Percentiles rank a stretch among this genome's conserved stretches.
These are phyloP conservation scores for Deuterostichococcus epilithicus DNA, from an alignment of 139 green algal species.

Conservation along the genomic window DNA sequence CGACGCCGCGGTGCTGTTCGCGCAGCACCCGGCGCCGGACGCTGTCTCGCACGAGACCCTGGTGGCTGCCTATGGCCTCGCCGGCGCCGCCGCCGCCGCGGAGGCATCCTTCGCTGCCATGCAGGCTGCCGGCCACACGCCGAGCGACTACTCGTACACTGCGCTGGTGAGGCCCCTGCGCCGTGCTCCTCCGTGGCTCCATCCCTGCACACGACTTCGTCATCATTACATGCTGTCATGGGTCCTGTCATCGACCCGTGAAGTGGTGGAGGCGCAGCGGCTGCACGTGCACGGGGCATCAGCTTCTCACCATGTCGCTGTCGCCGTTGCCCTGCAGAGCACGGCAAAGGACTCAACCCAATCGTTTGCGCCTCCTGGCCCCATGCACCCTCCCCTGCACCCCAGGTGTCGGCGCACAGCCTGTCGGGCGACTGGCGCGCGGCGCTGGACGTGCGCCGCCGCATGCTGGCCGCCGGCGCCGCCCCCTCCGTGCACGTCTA, in stretches of 20 bases:
- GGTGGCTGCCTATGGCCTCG: constrained; percentile 71
- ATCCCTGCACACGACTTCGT: constrained; percentile 20
- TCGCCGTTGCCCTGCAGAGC: no score
- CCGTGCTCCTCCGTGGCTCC: constrained; percentile 42
- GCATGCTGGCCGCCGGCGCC: constrained; percentile 31
- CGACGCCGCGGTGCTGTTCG: constrained; percentile 62
- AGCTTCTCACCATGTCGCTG: no score
- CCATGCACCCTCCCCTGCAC: no score
- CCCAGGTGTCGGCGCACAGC: constrained; percentile 14
- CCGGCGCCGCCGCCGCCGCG: constrained; percentile 42
- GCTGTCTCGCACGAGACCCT: constrained; percentile 71
- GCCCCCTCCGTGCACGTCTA: constrained; percentile 67
- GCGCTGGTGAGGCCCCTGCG: constrained; percentile 63
- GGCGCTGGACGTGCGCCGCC: constrained; percentile 45
- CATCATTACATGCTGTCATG: background rate
- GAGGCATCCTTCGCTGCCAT: constrained; percentile 49
- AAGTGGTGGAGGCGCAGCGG: no score
- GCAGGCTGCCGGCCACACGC: constrained; percentile 21
- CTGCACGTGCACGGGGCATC: no score
- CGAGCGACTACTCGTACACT: constrained; percentile 76
- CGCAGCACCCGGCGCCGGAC: constrained; percentile 45
- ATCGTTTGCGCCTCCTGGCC: no score
- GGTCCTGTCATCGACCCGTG: no score
- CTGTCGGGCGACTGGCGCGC: constrained; percentile 54
- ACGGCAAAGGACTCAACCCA: no score